phyloP scores from a whole-genome alignment of 139 green algal genomes.

The Picochlorum sp. region DNA sequence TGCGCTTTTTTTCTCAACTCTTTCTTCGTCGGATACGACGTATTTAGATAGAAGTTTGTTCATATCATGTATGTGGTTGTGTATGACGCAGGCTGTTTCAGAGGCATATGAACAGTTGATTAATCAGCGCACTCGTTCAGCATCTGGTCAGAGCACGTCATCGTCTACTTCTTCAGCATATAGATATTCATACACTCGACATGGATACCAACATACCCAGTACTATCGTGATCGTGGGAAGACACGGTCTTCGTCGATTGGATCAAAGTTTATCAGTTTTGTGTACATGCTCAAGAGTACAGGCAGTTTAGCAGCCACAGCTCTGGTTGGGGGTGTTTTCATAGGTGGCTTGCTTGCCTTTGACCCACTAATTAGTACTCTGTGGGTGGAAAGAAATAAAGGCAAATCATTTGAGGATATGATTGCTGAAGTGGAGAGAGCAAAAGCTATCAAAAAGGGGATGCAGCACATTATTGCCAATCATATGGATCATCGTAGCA shows the following conservation, averaged over 20 bases:
- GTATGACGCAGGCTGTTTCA: not conserved
- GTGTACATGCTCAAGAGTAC: not conserved
- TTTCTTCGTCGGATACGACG: no score
- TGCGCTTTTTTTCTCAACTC: no score
- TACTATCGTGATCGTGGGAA: conserved; percentile 1
- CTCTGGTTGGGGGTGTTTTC: not conserved
- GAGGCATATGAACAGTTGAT: conserved; percentile 16
- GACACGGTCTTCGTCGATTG: not conserved
- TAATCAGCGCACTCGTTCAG: not conserved
- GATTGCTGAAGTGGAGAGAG: conserved; percentile 1
- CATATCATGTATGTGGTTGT: no score
- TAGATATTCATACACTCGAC: not conserved
- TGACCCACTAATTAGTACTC: conserved; percentile 2
- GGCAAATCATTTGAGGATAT: conserved; percentile 13
- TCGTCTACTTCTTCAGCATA: not conserved
- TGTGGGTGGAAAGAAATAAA: conserved; percentile 5
- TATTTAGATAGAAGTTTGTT: no score
- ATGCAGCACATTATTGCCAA: not conserved
- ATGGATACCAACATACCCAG: not conserved
- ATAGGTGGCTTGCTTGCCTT: conserved; percentile 5
- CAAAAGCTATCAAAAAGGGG: not conserved
- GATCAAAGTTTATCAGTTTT: not conserved
- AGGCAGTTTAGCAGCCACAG: conserved; percentile 3
- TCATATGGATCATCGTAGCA: no score
- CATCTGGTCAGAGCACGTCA: not conserved